Percentiles rank a stretch among this genome's conserved stretches.
Evolutionary conservation across 257 asterid species (phyloP).

Genomic region (Thymus quinquecostatus): DNA sequence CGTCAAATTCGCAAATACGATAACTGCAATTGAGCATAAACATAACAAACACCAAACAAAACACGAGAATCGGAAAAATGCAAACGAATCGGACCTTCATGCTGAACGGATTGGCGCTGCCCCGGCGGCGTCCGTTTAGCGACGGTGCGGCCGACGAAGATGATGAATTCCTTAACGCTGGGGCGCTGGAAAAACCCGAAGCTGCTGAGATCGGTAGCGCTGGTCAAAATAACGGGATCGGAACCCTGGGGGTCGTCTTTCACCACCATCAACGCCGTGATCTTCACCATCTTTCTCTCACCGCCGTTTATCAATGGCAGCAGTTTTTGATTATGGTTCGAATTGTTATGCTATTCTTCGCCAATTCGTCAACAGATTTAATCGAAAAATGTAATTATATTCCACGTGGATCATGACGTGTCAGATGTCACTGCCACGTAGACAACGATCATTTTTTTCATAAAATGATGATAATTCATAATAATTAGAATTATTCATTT

Average conservation of each 20-base stretch:
- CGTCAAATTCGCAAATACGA: conserved; percentile 6
- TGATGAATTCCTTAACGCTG: conserved; percentile 75
- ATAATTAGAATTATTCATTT: too few relatives aligned
- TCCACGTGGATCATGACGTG: too few relatives aligned
- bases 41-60: neutral
- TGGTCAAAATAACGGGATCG: conserved; percentile 77
- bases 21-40: neutral
- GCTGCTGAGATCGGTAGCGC: conserved; percentile 70
- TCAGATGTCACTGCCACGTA: too few relatives aligned
- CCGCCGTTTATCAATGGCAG: neutral
- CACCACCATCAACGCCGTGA: conserved; percentile 89
- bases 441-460: too few relatives aligned
- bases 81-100: conserved; percentile 56
- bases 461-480: too few relatives aligned
- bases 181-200: conserved; percentile 89
- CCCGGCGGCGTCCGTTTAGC: conserved; percentile 76
- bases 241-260: conserved; percentile 62
- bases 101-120: conserved; percentile 90
- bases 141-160: conserved; percentile 84
- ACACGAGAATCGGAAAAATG: neutral
- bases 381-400: too few relatives aligned
- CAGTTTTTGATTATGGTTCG: too few relatives aligned
- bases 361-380: too few relatives aligned
- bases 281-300: conserved; percentile 61
- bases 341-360: too few relatives aligned